phyloP scores from a whole-genome alignment of 2,329 filamentous ascomycete species.

The Eutypella sp. region DNA sequence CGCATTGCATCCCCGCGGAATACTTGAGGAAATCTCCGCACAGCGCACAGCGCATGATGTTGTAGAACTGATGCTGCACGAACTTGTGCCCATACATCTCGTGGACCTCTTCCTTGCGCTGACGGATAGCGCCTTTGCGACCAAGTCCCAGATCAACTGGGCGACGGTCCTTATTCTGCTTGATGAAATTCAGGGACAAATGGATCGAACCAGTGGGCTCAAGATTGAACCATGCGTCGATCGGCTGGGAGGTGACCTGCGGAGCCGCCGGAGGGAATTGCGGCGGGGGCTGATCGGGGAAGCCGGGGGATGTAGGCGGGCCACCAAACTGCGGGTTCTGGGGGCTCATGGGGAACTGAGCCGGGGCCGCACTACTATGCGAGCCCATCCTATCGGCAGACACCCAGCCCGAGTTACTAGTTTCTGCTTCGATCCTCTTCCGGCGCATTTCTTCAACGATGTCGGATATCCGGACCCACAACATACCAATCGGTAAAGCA shows the following conservation, averaged over 20 bases:
- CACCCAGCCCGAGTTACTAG: conserved; percentile 93
- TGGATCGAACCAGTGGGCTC: conserved; percentile 93
- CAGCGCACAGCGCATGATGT: conserved; percentile 98
- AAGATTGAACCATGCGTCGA: conserved; percentile 95
- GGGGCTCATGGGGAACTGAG: conserved; percentile 56
- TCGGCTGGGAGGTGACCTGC: conserved; percentile 53
- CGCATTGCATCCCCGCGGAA: conserved; percentile 97
- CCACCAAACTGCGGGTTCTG: conserved; percentile 40
- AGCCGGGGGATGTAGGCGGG: conserved; percentile 38
- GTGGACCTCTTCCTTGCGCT: conserved; percentile 96
- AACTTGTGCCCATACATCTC: conserved; percentile 99
- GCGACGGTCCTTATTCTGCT: conserved; percentile 78
- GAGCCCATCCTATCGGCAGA: conserved; percentile 89
- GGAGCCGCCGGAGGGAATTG: conserved; percentile 37
- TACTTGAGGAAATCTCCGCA: conserved; percentile 99
- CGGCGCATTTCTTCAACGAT: conserved; percentile 96
- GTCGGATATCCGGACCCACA: conserved; percentile 95
- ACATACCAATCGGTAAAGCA: conserved; percentile 84
- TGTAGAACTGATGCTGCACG: conserved; percentile 97
- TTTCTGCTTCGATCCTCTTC: conserved; percentile 94
- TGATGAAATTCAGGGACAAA: conserved; percentile 84
- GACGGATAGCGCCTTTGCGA: conserved; percentile 91
- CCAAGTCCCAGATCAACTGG: conserved; percentile 86
- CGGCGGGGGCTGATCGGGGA: conserved; percentile 20
- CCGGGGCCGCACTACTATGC: conserved; percentile 35